These are phyloP conservation scores for Gonapodya sp. DNA, from an alignment of 192 early-diverging fungal species.

Conservation along the genomic window DNA sequence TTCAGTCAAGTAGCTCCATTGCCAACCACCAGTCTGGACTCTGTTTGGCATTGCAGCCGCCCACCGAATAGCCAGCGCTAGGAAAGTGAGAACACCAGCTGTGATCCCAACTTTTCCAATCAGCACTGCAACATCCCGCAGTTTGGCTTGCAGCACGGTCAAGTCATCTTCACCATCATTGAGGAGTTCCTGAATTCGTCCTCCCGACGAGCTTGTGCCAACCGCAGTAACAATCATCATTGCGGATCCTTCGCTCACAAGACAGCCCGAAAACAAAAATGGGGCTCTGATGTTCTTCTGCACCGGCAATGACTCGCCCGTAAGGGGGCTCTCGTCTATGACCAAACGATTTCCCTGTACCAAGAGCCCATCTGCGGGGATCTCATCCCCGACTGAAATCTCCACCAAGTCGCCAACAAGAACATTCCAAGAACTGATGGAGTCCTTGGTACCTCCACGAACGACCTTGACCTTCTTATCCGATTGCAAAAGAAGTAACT, in stretches of 20 bases:
- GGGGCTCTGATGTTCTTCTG: slow-evolving; percentile 35
- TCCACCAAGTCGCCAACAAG: slow-evolving; percentile 48
- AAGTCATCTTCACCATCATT: slow-evolving; percentile 17
- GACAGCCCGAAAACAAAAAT: slow-evolving; percentile 46
- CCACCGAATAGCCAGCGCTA: slow-evolving; percentile 40
- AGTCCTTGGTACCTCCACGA: slow-evolving; percentile 35
- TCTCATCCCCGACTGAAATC: slow-evolving; percentile 41
- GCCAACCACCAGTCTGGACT: not conserved
- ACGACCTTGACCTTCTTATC: slow-evolving; percentile 46
- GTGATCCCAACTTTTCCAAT: slow-evolving; percentile 54
- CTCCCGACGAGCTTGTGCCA: slow-evolving; percentile 36
- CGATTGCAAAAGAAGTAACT: slow-evolving; percentile 40
- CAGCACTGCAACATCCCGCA: slow-evolving; percentile 42
- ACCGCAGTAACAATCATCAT: slow-evolving; percentile 44
- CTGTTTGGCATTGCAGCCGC: slow-evolving; percentile 19
- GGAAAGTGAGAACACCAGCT: slow-evolving; percentile 46
- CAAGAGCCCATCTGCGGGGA: slow-evolving; percentile 46
- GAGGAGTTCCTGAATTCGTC: slow-evolving; percentile 48
- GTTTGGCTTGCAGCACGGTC: slow-evolving; percentile 44
- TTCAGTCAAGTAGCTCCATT: slow-evolving; percentile 1
- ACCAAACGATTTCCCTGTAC: slow-evolving; percentile 39
- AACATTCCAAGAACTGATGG: slow-evolving; percentile 45
- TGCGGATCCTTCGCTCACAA: slow-evolving; percentile 40
- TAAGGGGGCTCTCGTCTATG: slow-evolving; percentile 48
- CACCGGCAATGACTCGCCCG: slow-evolving; percentile 48